A percentile compares a stretch with the other conserved stretches of the same genome.
Evolutionary conservation across 768 basidiomycete genomes (phyloP).

Genomic region (Suillus bovinus): DNA sequence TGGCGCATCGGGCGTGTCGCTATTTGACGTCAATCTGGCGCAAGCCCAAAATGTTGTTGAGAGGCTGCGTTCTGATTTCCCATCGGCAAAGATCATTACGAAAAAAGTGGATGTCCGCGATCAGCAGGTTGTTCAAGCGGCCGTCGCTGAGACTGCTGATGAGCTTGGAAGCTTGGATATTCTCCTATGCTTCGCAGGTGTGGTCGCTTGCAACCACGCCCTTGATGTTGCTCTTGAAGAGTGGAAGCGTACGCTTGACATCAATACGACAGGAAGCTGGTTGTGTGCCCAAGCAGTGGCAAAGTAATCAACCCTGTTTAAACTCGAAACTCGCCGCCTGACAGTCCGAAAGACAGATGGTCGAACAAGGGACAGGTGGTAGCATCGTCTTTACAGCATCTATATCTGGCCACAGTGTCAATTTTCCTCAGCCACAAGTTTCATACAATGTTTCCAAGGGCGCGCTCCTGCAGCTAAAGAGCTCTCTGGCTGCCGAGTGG

Average conservation of each 20-base stretch:
- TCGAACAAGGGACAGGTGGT: slow-evolving; percentile 40
- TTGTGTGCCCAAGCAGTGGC: slow-evolving; percentile 44
- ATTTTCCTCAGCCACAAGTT: slow-evolving; percentile 44
- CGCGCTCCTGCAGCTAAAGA: slow-evolving; percentile 39
- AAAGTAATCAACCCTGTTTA: slow-evolving; percentile 26
- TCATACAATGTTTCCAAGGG: slow-evolving; percentile 46
- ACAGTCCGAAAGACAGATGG: slow-evolving; percentile 37
- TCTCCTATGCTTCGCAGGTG: slow-evolving; percentile 45
- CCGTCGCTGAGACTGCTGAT: slow-evolving; percentile 24
- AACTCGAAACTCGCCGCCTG: background rate
- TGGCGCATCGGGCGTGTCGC: slow-evolving; percentile 32
- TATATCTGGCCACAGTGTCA: slow-evolving; percentile 41
- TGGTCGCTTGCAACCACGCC: slow-evolving; percentile 37
- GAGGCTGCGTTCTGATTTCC: slow-evolving; percentile 27
- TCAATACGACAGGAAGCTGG: slow-evolving; percentile 48
- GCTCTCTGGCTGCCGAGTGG: slow-evolving; percentile 45
- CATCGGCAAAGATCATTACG: slow-evolving; percentile 33
- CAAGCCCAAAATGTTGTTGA: slow-evolving; percentile 11
- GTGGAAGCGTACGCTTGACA: slow-evolving; percentile 41
- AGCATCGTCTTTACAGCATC: slow-evolving; percentile 45
- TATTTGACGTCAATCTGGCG: slow-evolving; percentile 26
- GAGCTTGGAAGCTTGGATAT: slow-evolving; percentile 37
- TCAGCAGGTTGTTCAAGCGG: slow-evolving; percentile 26
- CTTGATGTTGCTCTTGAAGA: slow-evolving; percentile 32
- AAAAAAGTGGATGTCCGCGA: slow-evolving; percentile 37